phyloP scores from a whole-genome alignment of 495 filamentous ascomycete species.

The Gamarada debralockiae region DNA sequence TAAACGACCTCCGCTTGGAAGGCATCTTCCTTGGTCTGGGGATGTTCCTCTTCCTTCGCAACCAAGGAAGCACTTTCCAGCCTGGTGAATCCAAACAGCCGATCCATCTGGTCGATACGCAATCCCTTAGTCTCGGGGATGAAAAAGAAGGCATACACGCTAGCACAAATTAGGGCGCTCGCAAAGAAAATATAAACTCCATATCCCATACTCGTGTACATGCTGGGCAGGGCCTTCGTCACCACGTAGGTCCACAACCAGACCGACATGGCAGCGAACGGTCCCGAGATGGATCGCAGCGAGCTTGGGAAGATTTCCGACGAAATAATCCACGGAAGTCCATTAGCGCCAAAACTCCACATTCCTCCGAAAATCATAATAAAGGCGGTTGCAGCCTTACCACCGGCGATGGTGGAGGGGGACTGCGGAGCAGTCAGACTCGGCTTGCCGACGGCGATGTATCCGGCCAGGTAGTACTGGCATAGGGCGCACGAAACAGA shows the following conservation, averaged over 20 bases:
- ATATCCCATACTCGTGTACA: slow-evolving; percentile 43
- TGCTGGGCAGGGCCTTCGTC: slow-evolving; percentile 45
- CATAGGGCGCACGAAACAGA: slow-evolving; percentile 29
- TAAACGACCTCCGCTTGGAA: neutral
- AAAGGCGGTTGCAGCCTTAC: slow-evolving; percentile 33
- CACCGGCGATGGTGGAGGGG: slow-evolving; percentile 28
- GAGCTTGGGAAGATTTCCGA: slow-evolving; percentile 6
- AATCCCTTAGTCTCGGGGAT: slow-evolving; percentile 35
- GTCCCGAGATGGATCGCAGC: neutral
- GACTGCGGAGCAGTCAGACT: slow-evolving; percentile 2
- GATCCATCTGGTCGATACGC: slow-evolving; percentile 32
- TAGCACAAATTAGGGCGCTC: slow-evolving; percentile 12
- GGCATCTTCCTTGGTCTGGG: slow-evolving; percentile 1
- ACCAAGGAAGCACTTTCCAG: neutral
- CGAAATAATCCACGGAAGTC: slow-evolving; percentile 1
- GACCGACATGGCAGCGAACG: slow-evolving; percentile 29
- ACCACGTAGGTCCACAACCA: slow-evolving; percentile 52
- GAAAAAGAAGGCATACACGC: slow-evolving; percentile 32
- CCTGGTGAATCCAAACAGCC: slow-evolving; percentile 1
- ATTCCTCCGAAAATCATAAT: slow-evolving; percentile 36
- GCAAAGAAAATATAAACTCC: slow-evolving; percentile 43
- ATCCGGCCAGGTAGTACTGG: slow-evolving; percentile 28
- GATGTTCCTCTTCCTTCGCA: slow-evolving; percentile 1
- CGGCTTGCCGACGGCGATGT: slow-evolving; percentile 25
- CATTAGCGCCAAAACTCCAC: slow-evolving; percentile 31